Evolutionary conservation across 192 early-diverging fungal species (phyloP).

Genomic region (Coemansia sp.): DNA sequence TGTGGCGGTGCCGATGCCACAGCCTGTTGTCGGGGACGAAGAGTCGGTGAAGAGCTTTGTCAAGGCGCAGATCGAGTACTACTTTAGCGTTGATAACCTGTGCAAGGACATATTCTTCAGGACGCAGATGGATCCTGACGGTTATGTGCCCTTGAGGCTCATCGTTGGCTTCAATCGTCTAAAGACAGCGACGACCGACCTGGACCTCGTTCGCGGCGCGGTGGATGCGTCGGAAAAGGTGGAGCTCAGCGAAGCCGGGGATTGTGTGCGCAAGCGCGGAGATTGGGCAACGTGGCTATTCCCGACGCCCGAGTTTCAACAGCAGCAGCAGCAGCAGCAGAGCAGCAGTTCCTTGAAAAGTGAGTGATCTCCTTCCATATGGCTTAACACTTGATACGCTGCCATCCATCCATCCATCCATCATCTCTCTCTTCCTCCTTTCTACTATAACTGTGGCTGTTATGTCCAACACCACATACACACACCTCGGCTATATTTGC

Average conservation of each 20-base stretch:
- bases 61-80: constrained; percentile 76
- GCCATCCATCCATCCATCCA: neutral
- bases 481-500: neutral
- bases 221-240: constrained; percentile 57
- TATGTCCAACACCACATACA: neutral
- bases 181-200: constrained; percentile 66
- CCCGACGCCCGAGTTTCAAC: constrained; percentile 58
- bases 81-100: constrained; percentile 96
- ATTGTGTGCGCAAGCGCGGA: constrained; percentile 65
- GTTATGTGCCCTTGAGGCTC: constrained; percentile 75
- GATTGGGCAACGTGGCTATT: constrained; percentile 90
- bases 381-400: constrained; percentile 3
- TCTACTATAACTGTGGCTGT: neutral
- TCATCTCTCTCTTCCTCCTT: neutral
- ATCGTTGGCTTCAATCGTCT: constrained; percentile 91
- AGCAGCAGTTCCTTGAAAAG: constrained; percentile 42
- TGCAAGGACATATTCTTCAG: constrained; percentile 96
- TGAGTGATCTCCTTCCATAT: constrained; percentile 39
- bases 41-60: constrained; percentile 48
- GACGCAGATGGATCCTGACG: constrained; percentile 83
- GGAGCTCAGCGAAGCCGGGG: constrained; percentile 58
- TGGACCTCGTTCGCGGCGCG: constrained; percentile 62
- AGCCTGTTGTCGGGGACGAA: constrained; percentile 41
- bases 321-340: constrained; percentile 19
- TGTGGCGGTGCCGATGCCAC: constrained; percentile 33